These are phyloP conservation scores for Psilocybe cubensis DNA, from an alignment of 768 basidiomycete genomes.

Conservation along the genomic window DNA sequence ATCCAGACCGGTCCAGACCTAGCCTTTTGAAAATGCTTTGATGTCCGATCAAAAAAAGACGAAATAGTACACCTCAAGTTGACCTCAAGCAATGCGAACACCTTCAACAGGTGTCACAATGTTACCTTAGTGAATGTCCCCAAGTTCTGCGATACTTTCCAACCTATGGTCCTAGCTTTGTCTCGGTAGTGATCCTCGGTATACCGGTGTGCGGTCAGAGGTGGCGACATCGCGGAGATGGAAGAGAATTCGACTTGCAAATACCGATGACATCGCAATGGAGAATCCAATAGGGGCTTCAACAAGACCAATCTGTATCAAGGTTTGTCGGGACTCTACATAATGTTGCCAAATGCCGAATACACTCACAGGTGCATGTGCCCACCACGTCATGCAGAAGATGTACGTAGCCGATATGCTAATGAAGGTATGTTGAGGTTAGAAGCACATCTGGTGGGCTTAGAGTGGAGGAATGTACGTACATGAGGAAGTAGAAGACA, in stretches of 20 bases:
- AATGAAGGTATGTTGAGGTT: not conserved
- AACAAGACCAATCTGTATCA: not conserved
- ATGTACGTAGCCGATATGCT: not conserved
- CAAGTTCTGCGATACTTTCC: too few relatives aligned
- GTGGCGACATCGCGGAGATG: not conserved
- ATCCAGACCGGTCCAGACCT: too few relatives aligned
- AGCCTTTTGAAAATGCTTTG: too few relatives aligned
- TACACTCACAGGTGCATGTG: not conserved
- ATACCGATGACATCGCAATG: not conserved
- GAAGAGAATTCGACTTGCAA: not conserved
- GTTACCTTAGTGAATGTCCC: too few relatives aligned
- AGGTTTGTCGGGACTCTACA: not conserved
- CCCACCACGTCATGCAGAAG: not conserved
- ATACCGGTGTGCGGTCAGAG: not conserved
- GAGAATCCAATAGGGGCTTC: not conserved
- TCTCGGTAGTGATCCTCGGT: not conserved
- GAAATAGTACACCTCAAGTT: too few relatives aligned
- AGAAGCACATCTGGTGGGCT: not conserved
- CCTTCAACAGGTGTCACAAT: too few relatives aligned
- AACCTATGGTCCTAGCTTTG: too few relatives aligned
- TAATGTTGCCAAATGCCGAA: not conserved
- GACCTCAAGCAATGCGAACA: too few relatives aligned
- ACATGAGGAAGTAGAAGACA: slow-evolving; percentile 1
- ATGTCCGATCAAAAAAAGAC: too few relatives aligned
- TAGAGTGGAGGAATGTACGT: not conserved